Percentiles rank a stretch among this genome's conserved stretches.
phyloP scores from a whole-genome alignment of 2,329 filamentous ascomycete species.

The Macroventuria anomochaeta region DNA sequence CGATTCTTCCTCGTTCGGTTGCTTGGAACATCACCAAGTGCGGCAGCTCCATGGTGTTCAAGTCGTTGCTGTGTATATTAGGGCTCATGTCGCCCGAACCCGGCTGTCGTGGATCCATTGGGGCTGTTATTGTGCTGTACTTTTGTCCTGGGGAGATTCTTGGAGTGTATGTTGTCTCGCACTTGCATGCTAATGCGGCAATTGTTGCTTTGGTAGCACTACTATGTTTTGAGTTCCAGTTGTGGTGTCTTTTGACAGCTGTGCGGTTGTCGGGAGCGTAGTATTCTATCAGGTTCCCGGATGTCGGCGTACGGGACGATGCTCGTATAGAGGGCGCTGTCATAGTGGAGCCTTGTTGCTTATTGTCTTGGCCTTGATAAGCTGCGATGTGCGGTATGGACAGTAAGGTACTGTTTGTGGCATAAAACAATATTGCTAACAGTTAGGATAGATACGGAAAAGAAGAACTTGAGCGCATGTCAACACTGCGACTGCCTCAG shows the following conservation, averaged over 20 bases:
- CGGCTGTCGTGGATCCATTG: neutral
- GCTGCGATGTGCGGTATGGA: neutral
- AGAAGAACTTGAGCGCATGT: neutral
- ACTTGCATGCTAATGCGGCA: neutral
- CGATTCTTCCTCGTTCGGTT: neutral
- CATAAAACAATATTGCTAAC: neutral
- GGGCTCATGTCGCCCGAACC: too few species aligned
- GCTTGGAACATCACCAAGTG: neutral
- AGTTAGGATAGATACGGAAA: too few species aligned
- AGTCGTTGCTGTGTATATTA: neutral
- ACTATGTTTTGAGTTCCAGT: neutral
- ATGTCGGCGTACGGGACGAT: neutral
- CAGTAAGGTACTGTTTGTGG: neutral
- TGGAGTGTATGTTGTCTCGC: neutral
- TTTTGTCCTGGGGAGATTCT: neutral
- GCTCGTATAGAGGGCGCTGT: neutral
- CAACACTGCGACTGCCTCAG: neutral
- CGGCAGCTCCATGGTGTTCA: neutral
- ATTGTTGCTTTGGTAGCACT: neutral
- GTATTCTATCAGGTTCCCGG: neutral
- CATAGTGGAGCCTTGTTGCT: neutral
- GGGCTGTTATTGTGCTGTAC: neutral
- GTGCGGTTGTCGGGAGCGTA: neutral
- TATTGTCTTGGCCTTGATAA: neutral
- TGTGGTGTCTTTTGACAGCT: neutral